Evolutionary conservation across 164 flowering plant genomes (phyloP).

Genomic region (Tetrastigma voinierianum): DNA sequence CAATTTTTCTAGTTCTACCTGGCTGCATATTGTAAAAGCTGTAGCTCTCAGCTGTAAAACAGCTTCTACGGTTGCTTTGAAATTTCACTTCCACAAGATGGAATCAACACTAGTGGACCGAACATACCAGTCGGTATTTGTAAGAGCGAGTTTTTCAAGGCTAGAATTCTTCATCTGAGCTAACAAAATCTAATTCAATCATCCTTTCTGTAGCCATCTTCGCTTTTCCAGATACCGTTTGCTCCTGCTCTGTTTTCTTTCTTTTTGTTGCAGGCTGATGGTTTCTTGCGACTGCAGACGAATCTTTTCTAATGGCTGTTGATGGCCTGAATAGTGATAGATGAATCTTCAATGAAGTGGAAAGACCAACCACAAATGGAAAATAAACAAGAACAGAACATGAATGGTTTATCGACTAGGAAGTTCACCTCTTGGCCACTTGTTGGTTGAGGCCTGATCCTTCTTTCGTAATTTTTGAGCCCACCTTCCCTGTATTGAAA

Average conservation of each 20-base stretch:
- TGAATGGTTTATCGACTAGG: neutral
- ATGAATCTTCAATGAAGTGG: neutral
- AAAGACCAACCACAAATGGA: neutral
- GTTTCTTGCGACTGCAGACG: conserved; percentile 16
- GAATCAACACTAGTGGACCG: neutral
- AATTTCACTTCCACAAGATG: neutral
- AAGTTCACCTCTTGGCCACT: conserved; percentile 44
- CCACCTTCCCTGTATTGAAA: conserved; percentile 35
- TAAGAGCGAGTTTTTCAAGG: neutral
- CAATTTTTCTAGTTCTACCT: neutral
- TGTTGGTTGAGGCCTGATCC: conserved; percentile 19
- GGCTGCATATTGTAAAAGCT: neutral
- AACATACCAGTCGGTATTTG: too few species aligned
- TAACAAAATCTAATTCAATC: conserved; percentile 73
- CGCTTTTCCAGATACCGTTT: conserved; percentile 21
- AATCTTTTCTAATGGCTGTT: conserved; percentile 24
- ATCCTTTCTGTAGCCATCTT: conserved; percentile 43
- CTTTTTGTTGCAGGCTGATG: conserved; percentile 45
- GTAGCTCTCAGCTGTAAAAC: neutral
- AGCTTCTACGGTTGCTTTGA: neutral
- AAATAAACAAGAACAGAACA: neutral
- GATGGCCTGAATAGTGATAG: conserved; percentile 36
- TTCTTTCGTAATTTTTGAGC: conserved; percentile 22
- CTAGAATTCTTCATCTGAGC: conserved; percentile 71
- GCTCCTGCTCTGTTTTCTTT: conserved; percentile 28